These are phyloP conservation scores for Rhizopus microsporus DNA, from an alignment of 371 early-diverging fungal species.

Conservation along the genomic window DNA sequence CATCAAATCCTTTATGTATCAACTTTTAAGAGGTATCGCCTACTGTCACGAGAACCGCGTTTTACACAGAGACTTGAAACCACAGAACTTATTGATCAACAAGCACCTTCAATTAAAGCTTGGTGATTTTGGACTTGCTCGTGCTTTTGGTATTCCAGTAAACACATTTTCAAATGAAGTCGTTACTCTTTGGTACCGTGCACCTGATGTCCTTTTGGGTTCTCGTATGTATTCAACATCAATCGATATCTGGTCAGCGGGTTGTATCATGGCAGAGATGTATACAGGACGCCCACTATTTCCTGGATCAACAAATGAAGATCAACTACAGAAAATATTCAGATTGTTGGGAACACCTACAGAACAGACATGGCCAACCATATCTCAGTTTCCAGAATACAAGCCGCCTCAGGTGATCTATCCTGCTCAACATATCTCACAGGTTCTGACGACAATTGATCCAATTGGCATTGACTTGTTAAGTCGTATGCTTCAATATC, in stretches of 20 bases:
- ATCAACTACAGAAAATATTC: conserved; percentile 91
- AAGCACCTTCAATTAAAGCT: conserved; percentile 84
- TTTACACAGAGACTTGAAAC: conserved; percentile 97
- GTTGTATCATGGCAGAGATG: conserved; percentile 98
- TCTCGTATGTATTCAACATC: conserved; percentile 93
- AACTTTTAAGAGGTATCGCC: conserved; percentile 86
- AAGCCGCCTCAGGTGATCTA: conserved; percentile 74
- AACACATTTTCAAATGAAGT: conserved; percentile 98
- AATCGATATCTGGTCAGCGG: conserved; percentile 99
- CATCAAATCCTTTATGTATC: conserved; percentile 86
- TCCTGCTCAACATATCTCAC: conserved; percentile 65
- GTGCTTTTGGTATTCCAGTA: conserved; percentile 96
- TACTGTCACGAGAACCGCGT: conserved; percentile 96
- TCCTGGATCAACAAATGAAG: conserved; percentile 91
- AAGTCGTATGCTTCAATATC: conserved; percentile 77
- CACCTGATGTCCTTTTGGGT: conserved; percentile 98
- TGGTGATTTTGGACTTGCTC: conserved; percentile 95
- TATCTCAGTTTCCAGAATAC: conserved; percentile 89
- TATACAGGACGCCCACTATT: conserved; percentile 92
- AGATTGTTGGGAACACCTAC: conserved; percentile 87
- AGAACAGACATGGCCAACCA: conserved; percentile 86
- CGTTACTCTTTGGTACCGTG: conserved; percentile 95
- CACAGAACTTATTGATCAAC: conserved; percentile 94
- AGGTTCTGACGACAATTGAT: conserved; percentile 79
- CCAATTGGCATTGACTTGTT: conserved; percentile 76